Evolutionary conservation across 192 early-diverging fungal species (phyloP).

Genomic region (Phlyctochytrium arcticum): DNA sequence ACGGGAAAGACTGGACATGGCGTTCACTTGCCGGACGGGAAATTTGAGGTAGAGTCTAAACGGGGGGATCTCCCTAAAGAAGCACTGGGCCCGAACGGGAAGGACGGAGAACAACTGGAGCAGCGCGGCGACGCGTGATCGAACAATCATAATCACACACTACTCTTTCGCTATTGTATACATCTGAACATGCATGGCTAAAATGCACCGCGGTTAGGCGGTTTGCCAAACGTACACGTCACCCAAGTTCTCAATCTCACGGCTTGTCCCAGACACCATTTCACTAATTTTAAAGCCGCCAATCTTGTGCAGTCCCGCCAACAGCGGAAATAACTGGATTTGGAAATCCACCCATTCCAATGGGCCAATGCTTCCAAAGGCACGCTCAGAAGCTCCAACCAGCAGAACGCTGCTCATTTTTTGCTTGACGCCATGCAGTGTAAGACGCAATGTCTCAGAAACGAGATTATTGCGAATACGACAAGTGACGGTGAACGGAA

Average conservation of each 20-base stretch:
- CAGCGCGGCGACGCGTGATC: too few relatives aligned
- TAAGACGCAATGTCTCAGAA: conserved; percentile 50
- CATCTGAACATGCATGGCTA: too few relatives aligned
- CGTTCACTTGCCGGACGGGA: too few relatives aligned
- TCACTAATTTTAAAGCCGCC: conserved; percentile 75
- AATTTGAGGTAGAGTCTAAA: too few relatives aligned
- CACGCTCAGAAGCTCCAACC: conserved; percentile 50
- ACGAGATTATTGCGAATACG: conserved; percentile 58
- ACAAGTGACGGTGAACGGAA: conserved; percentile 61
- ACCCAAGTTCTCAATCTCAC: conserved; percentile 11
- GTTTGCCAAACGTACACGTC: conserved; percentile 17
- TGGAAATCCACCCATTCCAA: conserved; percentile 58
- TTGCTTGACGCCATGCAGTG: conserved; percentile 63
- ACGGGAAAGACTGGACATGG: too few relatives aligned
- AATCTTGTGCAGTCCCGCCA: conserved; percentile 80
- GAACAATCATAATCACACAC: too few relatives aligned
- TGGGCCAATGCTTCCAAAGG: conserved; percentile 61
- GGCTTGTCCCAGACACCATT: conserved; percentile 12
- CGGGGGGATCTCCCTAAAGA: too few relatives aligned
- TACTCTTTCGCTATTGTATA: too few relatives aligned
- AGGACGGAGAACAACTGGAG: too few relatives aligned
- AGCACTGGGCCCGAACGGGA: too few relatives aligned
- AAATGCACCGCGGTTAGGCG: too few relatives aligned
- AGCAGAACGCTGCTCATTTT: conserved; percentile 75
- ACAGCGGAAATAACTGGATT: conserved; percentile 77